Base-by-base conservation (phyloP, 2,329 filamentous ascomycete genomes). In the Hirsutella minnesotensis region DNA sequence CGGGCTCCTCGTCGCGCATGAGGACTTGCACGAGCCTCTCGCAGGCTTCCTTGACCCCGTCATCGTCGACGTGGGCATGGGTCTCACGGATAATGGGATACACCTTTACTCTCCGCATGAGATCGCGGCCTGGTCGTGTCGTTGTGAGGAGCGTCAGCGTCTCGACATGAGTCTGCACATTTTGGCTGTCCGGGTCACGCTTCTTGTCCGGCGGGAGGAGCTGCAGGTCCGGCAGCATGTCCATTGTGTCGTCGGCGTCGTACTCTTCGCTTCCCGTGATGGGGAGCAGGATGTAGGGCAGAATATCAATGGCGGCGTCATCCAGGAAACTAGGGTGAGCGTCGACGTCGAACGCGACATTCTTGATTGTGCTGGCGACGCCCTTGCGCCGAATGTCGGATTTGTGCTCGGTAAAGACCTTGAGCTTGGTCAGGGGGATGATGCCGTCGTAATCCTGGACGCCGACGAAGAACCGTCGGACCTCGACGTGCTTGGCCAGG, bases 321-420 rank as follows among this genome's bases (percentile, higher is more conserved):
- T 75, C 72, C 38, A 95, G 64, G 42, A 95, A 80, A 2, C 72
- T 66, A 0, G 76, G 68, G 54, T 96, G 90, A 0, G 82, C 75
- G 3, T 76, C 64, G 5, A 90, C 65, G 54, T 94, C 84, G 57
- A 98, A 96, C 7, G 86, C 80, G 24, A 86, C 79, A 57, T 98
- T 98, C 63, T 96, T 96, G 59, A 98, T 87, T 9, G 87, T 92
- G 47, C 82, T 88, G 8, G 90, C 90, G n/a, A 95, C 89, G n/a
- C 92, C 92, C 54, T 87, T 86, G 43, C 92, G 75, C 45, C 92
- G 78, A 42, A 95, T 79, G 22, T 83, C 75, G 3, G 86, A 94
- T 53, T 76, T 72, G 65, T 95, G 87, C 61, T 94, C 87, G 1
- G 92, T 96, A 61, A 96, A 96, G 46, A 96, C 90, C 46, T 83